Evolutionary conservation across 169 alveolate genomes (phyloP).

Genomic region (Babesia sp.): DNA sequence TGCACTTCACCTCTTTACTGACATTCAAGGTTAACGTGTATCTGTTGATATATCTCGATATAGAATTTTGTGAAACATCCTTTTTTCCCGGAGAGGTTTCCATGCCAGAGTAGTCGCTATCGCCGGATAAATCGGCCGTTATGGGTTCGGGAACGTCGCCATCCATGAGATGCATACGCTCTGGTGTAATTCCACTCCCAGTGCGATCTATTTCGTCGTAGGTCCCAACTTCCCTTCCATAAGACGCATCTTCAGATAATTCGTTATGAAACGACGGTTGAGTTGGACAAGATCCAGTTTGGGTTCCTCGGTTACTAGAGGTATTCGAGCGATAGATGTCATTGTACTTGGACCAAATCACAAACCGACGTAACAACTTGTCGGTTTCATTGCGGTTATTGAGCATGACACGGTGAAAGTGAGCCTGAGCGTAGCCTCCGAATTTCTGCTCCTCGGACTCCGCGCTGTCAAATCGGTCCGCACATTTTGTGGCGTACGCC

Average conservation of each 20-base stretch:
- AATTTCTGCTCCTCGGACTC: conserved; percentile 3
- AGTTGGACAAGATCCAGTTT: background rate
- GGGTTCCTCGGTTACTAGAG: background rate
- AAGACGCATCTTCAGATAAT: background rate
- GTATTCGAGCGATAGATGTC: conserved; percentile 1
- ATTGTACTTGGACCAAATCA: conserved; percentile 25
- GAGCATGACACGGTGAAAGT: conserved; percentile 19
- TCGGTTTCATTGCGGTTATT: conserved; percentile 45
- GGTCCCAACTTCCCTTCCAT: background rate
- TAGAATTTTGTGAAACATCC: background rate
- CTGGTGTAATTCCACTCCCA: background rate
- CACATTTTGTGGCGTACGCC: conserved; percentile 29
- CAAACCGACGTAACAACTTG: conserved; percentile 23
- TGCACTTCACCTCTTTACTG: background rate
- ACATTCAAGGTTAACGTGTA: conserved; percentile 7
- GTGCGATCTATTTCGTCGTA: background rate
- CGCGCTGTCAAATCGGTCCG: conserved; percentile 22
- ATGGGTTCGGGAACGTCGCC: background rate
- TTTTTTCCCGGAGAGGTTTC: background rate
- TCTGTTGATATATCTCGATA: background rate
- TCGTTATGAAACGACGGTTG: no score
- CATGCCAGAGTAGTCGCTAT: conserved; percentile 7
- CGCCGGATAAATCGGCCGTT: background rate
- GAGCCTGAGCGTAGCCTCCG: conserved; percentile 16
- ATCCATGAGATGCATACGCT: background rate